Evolutionary conservation across 495 filamentous ascomycete genomes (phyloP).

Genomic region (Oidiodendron maius): DNA sequence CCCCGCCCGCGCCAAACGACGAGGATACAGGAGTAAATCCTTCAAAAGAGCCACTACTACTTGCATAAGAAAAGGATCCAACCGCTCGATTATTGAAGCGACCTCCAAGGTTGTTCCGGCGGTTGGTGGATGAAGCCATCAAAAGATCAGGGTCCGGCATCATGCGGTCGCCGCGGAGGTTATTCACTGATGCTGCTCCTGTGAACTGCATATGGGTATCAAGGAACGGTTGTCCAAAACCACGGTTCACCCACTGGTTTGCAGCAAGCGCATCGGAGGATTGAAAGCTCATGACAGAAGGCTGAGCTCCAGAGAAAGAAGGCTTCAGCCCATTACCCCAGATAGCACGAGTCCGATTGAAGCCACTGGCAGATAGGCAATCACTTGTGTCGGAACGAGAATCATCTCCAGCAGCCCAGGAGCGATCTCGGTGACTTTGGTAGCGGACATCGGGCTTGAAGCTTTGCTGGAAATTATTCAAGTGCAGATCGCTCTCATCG

Average conservation of each 20-base stretch:
- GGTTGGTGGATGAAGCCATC: conserved; percentile 22
- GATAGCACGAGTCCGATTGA: conserved; percentile 55
- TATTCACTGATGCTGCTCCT: conserved; percentile 24
- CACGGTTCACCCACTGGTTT: conserved; percentile 31
- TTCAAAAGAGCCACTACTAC: conserved; percentile 23
- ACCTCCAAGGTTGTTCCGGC: conserved; percentile 29
- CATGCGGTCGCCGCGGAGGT: conserved; percentile 38
- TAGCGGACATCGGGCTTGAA: conserved; percentile 48
- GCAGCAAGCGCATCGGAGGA: conserved; percentile 21
- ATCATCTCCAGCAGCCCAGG: conserved; percentile 64
- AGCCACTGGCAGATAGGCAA: conserved; percentile 50
- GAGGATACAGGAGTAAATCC: conserved; percentile 25
- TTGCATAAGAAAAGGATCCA: conserved; percentile 20
- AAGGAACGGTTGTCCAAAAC: conserved; percentile 23
- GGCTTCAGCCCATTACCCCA: conserved; percentile 47
- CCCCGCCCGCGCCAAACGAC: conserved; percentile 18
- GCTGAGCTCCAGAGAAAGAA: conserved; percentile 24
- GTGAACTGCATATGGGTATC: conserved; percentile 12
- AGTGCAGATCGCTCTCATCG: conserved; percentile 32
- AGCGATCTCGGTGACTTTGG: conserved; percentile 47
- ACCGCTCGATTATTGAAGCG: conserved; percentile 36
- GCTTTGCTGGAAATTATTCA: conserved; percentile 44
- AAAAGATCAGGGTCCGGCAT: conserved; percentile 38
- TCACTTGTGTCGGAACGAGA: conserved; percentile 60
- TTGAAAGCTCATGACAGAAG: conserved; percentile 14